A percentile compares a stretch with the other conserved stretches of the same genome.
Evolutionary conservation across 2,329 filamentous ascomycete genomes (phyloP).

Genomic region (Pseudogymnoascus pannorum): DNA sequence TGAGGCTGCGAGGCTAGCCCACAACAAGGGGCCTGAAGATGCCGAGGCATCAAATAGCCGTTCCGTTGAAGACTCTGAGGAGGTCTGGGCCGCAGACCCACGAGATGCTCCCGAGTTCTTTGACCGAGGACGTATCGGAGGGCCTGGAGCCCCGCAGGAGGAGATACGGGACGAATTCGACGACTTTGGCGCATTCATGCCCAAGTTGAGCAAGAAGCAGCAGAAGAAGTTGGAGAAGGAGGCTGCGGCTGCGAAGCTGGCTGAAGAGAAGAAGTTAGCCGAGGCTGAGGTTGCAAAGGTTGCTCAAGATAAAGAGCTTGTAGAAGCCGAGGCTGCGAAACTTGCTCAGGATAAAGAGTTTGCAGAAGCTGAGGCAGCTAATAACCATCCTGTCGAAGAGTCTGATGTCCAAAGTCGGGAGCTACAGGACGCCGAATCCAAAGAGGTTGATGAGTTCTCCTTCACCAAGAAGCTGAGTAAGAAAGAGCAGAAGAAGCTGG

Average conservation of each 20-base stretch:
- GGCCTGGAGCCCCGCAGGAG: neutral
- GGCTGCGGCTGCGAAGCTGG: neutral
- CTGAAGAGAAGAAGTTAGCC: neutral
- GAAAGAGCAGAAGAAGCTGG: conserved; percentile 1
- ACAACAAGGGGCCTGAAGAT: neutral
- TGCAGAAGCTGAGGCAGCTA: neutral
- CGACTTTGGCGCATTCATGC: conserved; percentile 22
- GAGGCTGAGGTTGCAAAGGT: neutral
- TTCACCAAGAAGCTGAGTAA: conserved; percentile 1
- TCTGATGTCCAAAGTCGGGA: neutral
- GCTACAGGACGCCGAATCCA: neutral
- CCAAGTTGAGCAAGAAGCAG: conserved; percentile 41
- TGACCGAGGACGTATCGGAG: neutral
- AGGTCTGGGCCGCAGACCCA: neutral
- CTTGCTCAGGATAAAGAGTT: neutral
- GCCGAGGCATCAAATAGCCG: neutral
- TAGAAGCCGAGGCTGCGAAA: neutral
- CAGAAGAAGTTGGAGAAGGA: conserved; percentile 34
- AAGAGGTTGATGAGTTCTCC: conserved; percentile 17
- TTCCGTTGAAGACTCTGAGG: neutral
- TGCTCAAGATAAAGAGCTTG: neutral
- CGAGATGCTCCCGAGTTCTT: conserved; percentile 16
- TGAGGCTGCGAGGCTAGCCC: neutral
- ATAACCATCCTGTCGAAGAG: neutral
- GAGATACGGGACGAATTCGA: conserved; percentile 12